Percentiles rank a stretch among this genome's conserved stretches.
phyloP scores from a whole-genome alignment of 257 asterid genomes.

The Solanum sejunctum region DNA sequence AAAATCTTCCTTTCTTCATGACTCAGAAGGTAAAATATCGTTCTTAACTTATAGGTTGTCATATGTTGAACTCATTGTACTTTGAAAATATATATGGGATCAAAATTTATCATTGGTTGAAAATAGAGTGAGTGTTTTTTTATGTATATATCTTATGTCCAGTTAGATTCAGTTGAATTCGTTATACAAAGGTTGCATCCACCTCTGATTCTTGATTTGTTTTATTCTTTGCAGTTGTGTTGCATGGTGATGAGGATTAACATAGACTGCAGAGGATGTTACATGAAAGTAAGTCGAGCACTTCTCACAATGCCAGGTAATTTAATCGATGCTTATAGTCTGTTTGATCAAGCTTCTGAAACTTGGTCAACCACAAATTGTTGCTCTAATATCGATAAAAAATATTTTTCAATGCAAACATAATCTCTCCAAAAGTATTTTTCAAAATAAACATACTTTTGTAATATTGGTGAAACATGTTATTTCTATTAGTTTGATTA shows the following conservation, averaged over 20 bases:
- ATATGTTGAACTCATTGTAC: background rate
- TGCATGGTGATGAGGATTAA: slow-evolving; percentile 13
- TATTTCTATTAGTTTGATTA: background rate
- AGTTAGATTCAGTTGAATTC: background rate
- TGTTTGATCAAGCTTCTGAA: background rate
- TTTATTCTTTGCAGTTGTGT: background rate
- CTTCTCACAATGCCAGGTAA: slow-evolving; percentile 9
- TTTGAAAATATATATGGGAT: background rate
- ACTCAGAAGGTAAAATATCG: background rate
- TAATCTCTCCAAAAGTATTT: background rate
- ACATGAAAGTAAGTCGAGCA: slow-evolving; percentile 1
- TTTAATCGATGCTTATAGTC: background rate
- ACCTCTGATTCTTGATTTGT: background rate
- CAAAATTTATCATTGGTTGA: background rate
- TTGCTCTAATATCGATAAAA: background rate
- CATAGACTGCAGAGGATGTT: slow-evolving; percentile 8
- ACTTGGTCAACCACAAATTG: background rate
- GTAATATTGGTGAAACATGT: background rate
- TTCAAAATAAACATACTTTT: background rate
- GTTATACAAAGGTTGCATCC: background rate
- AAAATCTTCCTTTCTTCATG: background rate
- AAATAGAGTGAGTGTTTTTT: background rate
- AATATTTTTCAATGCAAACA: too few species aligned
- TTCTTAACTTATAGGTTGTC: background rate
- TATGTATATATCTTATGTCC: background rate